These are phyloP conservation scores for Neurospora sp. DNA, from an alignment of 2,329 filamentous ascomycete genomes.

Conservation along the genomic window DNA sequence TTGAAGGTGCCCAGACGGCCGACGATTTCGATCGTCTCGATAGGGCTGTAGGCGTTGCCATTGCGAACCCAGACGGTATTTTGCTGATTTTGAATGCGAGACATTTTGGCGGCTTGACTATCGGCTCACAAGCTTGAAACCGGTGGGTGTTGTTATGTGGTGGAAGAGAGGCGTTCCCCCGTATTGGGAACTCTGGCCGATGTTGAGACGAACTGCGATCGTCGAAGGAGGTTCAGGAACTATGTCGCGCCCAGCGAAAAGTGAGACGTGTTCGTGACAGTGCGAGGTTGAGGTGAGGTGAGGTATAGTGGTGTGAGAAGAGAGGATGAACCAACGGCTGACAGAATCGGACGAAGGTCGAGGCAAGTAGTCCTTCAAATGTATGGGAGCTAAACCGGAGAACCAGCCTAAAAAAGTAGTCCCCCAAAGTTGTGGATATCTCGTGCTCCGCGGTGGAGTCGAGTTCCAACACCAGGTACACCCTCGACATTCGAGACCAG, in stretches of 20 bases:
- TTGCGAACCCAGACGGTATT: slow-evolving; percentile 6
- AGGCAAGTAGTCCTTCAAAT: not conserved
- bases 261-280: not conserved
- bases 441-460: not conserved
- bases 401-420: not conserved
- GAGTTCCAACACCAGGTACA: not conserved
- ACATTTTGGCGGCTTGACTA: not conserved
- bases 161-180: not conserved
- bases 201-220: not conserved
- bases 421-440: not conserved
- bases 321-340: not conserved
- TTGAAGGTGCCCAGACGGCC: slow-evolving; percentile 40
- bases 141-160: slow-evolving; percentile 2
- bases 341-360: not conserved
- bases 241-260: not conserved
- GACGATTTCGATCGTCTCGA: slow-evolving; percentile 40
- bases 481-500: not conserved
- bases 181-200: not conserved
- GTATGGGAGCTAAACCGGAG: not conserved
- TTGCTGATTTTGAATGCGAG: not conserved
- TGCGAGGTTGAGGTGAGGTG: not conserved
- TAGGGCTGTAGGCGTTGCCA: slow-evolving; percentile 33
- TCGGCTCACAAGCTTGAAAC: not conserved
- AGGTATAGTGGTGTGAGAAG: not conserved
- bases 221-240: not conserved